Evolutionary conservation across 495 filamentous ascomycete species (phyloP).

Genomic region (Tuber melanosporum): DNA sequence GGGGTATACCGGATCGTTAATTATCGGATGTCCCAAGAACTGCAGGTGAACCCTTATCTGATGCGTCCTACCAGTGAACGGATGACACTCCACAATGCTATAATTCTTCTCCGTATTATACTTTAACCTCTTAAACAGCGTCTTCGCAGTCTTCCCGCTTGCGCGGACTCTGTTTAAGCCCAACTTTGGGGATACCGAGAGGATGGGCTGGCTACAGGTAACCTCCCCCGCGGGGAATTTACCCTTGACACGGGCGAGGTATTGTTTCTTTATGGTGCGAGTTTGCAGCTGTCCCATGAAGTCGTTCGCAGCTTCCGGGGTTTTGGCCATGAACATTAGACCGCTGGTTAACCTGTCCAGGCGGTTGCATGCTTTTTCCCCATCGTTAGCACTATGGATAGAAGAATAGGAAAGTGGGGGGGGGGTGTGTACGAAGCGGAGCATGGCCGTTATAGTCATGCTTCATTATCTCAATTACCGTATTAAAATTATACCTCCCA

Average conservation of each 20-base stretch:
- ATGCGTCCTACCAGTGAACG: constrained; percentile 88
- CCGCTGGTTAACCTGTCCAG: constrained; percentile 92
- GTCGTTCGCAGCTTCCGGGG: constrained; percentile 66
- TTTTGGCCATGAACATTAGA: constrained; percentile 94
- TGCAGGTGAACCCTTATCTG: constrained; percentile 94
- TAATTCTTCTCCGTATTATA: constrained; percentile 57
- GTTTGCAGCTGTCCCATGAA: constrained; percentile 64
- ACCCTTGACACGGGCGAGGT: constrained; percentile 83
- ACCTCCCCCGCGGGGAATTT: constrained; percentile 72
- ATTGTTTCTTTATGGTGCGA: constrained; percentile 84
- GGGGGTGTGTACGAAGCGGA: constrained; percentile 52
- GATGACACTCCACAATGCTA: constrained; percentile 89
- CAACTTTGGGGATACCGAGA: constrained; percentile 88
- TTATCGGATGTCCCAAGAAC: constrained; percentile 87
- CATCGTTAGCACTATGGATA: background rate
- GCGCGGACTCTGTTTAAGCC: constrained; percentile 89
- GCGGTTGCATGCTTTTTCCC: constrained; percentile 65
- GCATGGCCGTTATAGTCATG: constrained; percentile 66
- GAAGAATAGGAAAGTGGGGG: too few relatives aligned
- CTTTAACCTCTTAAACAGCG: constrained; percentile 79
- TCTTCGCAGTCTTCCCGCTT: constrained; percentile 80
- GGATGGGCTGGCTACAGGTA: constrained; percentile 85
- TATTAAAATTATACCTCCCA: constrained; percentile 91
- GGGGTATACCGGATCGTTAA: constrained; percentile 64
- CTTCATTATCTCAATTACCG: constrained; percentile 85